Conservation (phyloP, 1,284 basidiomycete genomes). For the Clitocybe nebularis region DNA sequence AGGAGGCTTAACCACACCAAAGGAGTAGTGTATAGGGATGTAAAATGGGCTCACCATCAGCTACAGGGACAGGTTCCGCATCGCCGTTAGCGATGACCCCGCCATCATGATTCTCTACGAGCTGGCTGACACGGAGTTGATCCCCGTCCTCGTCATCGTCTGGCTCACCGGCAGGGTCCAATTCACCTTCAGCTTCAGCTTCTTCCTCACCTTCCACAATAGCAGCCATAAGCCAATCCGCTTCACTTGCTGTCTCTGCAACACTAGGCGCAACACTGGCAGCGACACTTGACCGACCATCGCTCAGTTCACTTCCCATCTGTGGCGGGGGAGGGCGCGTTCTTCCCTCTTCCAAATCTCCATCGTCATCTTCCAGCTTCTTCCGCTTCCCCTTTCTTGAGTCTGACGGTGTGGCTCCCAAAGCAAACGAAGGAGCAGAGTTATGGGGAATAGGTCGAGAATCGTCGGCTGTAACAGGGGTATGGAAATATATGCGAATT, state of each 20-base stretch:
- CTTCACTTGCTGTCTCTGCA: slow-evolving; percentile 68
- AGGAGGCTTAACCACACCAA: slow-evolving; percentile 36
- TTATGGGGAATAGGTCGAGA: slow-evolving; percentile 62
- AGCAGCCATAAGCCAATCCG: slow-evolving; percentile 81
- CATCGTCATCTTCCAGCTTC: slow-evolving; percentile 80
- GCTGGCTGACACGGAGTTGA: slow-evolving; percentile 42
- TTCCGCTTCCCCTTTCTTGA: slow-evolving; percentile 77
- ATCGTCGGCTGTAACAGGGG: slow-evolving; percentile 75
- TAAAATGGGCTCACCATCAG: slow-evolving; percentile 40
- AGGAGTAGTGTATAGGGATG: slow-evolving; percentile 28
- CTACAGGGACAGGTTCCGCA: slow-evolving; percentile 19
- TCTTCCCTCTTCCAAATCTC: slow-evolving; percentile 66
- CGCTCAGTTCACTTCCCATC: slow-evolving; percentile 39
- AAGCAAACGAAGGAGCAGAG: slow-evolving; percentile 31
- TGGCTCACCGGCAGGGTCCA: slow-evolving; percentile 33
- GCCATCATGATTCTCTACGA: slow-evolving; percentile 38
- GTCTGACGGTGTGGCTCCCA: slow-evolving; percentile 48
- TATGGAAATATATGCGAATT: slow-evolving; percentile 85
- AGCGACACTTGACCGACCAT: slow-evolving; percentile 60
- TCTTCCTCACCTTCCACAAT: slow-evolving; percentile 64
- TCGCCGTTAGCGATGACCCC: slow-evolving; percentile 37
- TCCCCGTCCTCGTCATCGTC: slow-evolving; percentile 42
- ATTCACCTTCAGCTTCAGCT: slow-evolving; percentile 31
- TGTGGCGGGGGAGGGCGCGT: slow-evolving; percentile 61
- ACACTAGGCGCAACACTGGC: slow-evolving; percentile 68